Percentiles rank a stretch among this genome's conserved stretches.
Evolutionary conservation across 208 protist genomes (phyloP).

Genomic region (Leishmania lainsoni): DNA sequence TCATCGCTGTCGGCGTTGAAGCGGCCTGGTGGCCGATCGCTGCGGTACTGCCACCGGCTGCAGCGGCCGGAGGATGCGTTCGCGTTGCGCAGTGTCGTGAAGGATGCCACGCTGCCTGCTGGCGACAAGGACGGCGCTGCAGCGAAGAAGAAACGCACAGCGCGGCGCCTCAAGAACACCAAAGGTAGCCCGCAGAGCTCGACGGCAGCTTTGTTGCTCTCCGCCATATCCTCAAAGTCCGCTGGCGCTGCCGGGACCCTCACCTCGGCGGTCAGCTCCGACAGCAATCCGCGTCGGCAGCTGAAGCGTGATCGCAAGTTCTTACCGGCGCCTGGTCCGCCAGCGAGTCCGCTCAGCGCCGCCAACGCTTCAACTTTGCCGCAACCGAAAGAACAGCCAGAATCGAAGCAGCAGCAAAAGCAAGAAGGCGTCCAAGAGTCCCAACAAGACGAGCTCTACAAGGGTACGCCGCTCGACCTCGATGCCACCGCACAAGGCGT

Average conservation of each 20-base stretch:
- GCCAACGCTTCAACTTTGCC: background rate
- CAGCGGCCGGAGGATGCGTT: slow-evolving; percentile 43
- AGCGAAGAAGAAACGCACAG: background rate
- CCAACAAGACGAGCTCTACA: background rate
- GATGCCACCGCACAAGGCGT: background rate
- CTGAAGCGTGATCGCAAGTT: slow-evolving; percentile 4
- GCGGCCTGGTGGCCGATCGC: background rate
- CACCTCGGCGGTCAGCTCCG: background rate
- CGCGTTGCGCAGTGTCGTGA: slow-evolving; percentile 19
- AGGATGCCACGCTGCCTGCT: background rate
- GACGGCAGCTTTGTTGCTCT: slow-evolving; percentile 25
- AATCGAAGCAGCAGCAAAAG: background rate
- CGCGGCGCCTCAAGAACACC: background rate
- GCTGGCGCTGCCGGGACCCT: background rate
- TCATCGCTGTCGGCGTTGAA: background rate
- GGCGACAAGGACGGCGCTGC: background rate
- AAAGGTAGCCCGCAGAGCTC: background rate
- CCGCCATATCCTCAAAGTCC: slow-evolving; percentile 6
- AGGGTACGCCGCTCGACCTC: slow-evolving; percentile 2
- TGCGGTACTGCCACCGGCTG: slow-evolving; percentile 52
- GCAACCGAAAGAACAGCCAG: background rate
- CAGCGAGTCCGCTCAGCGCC: background rate
- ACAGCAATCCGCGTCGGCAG: background rate
- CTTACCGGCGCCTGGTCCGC: background rate
- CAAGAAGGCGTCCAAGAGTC: background rate